These are phyloP conservation scores for Bryum argenteum DNA, from an alignment of 225 moss, liverwort and hornwort genomes.

Conservation along the genomic window DNA sequence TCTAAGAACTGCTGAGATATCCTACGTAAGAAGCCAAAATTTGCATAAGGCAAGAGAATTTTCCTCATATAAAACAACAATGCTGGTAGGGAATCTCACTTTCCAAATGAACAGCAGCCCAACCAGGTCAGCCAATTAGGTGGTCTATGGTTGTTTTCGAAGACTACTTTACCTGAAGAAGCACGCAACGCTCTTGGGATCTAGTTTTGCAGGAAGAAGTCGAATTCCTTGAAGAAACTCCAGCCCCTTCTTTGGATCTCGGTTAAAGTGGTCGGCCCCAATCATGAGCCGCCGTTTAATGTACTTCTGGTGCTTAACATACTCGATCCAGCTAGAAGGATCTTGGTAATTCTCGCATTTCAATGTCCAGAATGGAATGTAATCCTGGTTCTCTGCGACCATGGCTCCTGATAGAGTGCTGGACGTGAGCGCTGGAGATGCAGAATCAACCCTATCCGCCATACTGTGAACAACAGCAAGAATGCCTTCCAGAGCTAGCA, in stretches of 20 bases:
- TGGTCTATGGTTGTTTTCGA: constrained; percentile 4
- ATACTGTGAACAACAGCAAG: constrained; percentile 97
- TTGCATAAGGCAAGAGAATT: constrained; percentile 21
- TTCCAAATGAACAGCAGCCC: constrained; percentile 18
- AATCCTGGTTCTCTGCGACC: constrained; percentile 81
- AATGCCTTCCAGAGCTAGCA: constrained; percentile 91
- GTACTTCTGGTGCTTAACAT: constrained; percentile 87
- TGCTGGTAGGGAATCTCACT: constrained; percentile 12
- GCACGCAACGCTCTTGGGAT: constrained; percentile 97
- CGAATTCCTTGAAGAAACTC: constrained; percentile 98
- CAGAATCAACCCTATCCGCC: constrained; percentile 94
- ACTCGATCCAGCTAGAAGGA: constrained; percentile 83
- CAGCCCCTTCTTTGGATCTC: constrained; percentile 98
- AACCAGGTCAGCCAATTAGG: constrained; percentile 13
- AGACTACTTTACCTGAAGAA: constrained; percentile 71
- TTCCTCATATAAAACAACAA: constrained; percentile 14
- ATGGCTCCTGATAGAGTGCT: constrained; percentile 56
- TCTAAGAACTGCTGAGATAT: constrained; percentile 31
- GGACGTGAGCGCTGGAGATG: constrained; percentile 56
- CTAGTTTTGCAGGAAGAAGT: constrained; percentile 89
- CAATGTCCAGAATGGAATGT: constrained; percentile 95
- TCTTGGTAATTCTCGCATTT: constrained; percentile 86
- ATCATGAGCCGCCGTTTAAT: constrained; percentile 98
- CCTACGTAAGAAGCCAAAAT: constrained; percentile 8
- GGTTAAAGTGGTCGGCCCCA: constrained; percentile 97